A percentile compares a stretch with the other conserved stretches of the same genome.
These are phyloP conservation scores for Ogataea pini DNA, from an alignment of 805 yeast species.

Conservation along the genomic window DNA sequence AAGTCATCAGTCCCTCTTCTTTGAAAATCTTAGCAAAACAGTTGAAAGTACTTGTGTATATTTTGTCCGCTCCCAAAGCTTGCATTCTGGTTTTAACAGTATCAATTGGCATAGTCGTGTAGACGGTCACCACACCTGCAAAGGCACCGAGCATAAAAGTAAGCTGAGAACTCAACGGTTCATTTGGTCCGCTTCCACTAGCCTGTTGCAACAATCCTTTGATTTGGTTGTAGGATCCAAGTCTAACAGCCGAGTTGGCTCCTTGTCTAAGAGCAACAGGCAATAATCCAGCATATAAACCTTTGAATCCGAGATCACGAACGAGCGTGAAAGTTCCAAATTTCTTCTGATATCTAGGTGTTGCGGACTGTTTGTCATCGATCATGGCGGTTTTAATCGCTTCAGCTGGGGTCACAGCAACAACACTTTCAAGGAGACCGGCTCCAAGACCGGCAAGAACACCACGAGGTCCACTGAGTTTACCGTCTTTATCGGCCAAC, in stretches of 20 bases:
- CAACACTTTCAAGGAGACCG: conserved; percentile 84
- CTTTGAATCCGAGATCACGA: conserved; percentile 76
- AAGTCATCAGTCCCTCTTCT: conserved; percentile 86
- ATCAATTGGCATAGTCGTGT: conserved; percentile 93
- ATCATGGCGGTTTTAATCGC: conserved; percentile 94
- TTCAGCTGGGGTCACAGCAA: conserved; percentile 96
- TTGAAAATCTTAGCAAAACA: conserved; percentile 79
- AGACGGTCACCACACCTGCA: conserved; percentile 88
- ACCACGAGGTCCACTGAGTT: conserved; percentile 86
- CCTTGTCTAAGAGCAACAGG: conserved; percentile 97
- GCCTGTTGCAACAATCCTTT: conserved; percentile 75
- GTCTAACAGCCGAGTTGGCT: conserved; percentile 89
- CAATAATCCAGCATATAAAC: conserved; percentile 83
- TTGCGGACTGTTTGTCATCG: conserved; percentile 79
- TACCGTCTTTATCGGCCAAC: conserved; percentile 81
- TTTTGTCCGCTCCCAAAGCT: conserved; percentile 72
- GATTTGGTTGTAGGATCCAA: conserved; percentile 90
- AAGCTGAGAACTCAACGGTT: conserved; percentile 73
- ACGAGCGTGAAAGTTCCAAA: conserved; percentile 67
- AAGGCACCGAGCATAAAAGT: conserved; percentile 90
- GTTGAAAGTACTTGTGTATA: conserved; percentile 73
- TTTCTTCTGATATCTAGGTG: conserved; percentile 76
- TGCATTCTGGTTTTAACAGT: conserved; percentile 98
- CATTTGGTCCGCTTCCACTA: conserved; percentile 61
- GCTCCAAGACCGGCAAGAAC: conserved; percentile 98